Percentiles rank a stretch among this genome's conserved stretches.
Evolutionary conservation across 1,284 basidiomycete genomes (phyloP).

Genomic region (Retiboletus flavoniger): DNA sequence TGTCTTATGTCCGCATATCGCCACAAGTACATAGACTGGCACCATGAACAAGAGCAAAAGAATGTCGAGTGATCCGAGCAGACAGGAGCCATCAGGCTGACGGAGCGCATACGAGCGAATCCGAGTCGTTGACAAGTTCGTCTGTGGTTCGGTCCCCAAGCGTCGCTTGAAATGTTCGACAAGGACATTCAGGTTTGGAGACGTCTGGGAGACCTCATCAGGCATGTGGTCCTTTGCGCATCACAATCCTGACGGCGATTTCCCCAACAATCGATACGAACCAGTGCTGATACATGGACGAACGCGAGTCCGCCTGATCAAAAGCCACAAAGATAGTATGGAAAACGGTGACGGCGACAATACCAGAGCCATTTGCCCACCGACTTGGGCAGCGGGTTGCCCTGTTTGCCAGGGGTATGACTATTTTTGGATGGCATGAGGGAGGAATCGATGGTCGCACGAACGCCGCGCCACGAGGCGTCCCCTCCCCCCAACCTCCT

Average conservation of each 20-base stretch:
- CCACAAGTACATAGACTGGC: neutral
- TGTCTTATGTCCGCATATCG: neutral
- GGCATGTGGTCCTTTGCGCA: neutral
- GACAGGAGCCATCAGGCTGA: neutral
- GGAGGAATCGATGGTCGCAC: neutral
- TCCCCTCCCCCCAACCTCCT: neutral
- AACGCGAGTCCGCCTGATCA: neutral
- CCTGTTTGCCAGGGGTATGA: neutral
- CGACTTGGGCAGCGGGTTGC: neutral
- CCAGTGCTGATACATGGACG: neutral
- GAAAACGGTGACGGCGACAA: neutral
- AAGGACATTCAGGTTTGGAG: constrained; percentile 4
- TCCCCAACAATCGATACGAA: neutral
- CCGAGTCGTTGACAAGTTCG: neutral
- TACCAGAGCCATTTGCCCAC: neutral
- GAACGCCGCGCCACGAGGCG: constrained; percentile 9
- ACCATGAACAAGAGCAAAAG: neutral
- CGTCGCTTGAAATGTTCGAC: constrained; percentile 2
- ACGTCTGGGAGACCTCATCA: neutral
- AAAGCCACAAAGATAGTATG: neutral
- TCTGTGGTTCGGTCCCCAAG: neutral
- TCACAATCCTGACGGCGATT: neutral
- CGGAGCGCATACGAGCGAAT: neutral
- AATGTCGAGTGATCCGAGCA: neutral
- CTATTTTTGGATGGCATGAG: constrained; percentile 1